Evolutionary conservation across 805 yeast genomes (phyloP), one percentile per base, ranked within the genome.

Genomic region (Cyberlindnera euphorbiiphila): DNA sequence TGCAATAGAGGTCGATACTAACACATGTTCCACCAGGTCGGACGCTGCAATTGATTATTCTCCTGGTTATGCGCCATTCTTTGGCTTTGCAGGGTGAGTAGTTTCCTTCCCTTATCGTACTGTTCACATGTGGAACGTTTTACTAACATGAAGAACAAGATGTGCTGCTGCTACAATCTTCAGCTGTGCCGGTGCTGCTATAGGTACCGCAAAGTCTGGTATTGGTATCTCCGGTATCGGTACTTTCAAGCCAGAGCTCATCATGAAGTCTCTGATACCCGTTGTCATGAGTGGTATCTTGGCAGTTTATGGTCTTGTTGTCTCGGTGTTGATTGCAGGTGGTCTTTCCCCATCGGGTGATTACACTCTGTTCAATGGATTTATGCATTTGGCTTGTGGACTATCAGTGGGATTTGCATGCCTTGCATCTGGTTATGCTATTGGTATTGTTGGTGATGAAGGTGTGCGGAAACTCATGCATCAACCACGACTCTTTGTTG

Each of bases 221-320:
- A 81, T 93, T 47, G 99, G 99, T 73, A 93, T 93, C 54, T 70
- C 97, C 22, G 99, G 98, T 72, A 88, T 93, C 49, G 97, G 98
- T 71, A 84, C 96, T 32, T 93, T 91, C 68, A 85, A 85, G 60
- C 99, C 99, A 10, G 98, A 93, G 57, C 71, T 93, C 56, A 88
- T 93, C 56, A 93, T 93, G 98, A 85, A 83, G 63, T 83, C 93
- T 7, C 71, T 93, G 34, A 89, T 93, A 51, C 99, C 99, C 13
- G 99, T 93, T 32, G 96, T 93, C 48, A 88, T 93, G 95, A 80
- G 93, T 47, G 99, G 99, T 77, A 93, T 93, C 57, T 69, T 93
- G 43, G 88, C 98, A 9, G 96, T 93, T 36, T 93, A 93, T 61
- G 99, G 99, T 3, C 72, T 93, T 35, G 99, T 93, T 16, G 99